Evolutionary conservation across 2,329 filamentous ascomycete genomes (phyloP).

Genomic region (Trichoderma atrobrunneum): DNA sequence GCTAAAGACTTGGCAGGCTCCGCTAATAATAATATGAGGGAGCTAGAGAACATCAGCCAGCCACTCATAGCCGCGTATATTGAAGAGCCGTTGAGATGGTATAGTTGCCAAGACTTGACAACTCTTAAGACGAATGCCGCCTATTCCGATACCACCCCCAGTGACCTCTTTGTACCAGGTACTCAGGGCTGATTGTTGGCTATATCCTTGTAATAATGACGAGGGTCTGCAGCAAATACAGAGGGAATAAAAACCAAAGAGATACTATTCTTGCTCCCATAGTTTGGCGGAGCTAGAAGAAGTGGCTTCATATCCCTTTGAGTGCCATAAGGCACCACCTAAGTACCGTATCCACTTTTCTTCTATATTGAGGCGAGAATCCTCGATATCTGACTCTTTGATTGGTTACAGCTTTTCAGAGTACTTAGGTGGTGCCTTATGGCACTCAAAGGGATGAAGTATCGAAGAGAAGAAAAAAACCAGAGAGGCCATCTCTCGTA

Average conservation of each 20-base stretch:
- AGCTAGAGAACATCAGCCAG: constrained; percentile 12
- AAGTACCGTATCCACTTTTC: no score
- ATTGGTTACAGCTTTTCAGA: no score
- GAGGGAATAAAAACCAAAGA: neutral
- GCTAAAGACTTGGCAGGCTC: constrained; percentile 12
- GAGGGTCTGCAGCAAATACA: neutral
- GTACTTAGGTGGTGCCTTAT: no score
- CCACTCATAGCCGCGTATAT: constrained; percentile 8
- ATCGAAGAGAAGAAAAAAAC: neutral
- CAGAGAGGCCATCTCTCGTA: neutral
- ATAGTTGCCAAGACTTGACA: constrained; percentile 14
- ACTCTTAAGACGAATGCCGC: constrained; percentile 7
- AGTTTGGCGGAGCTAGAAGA: neutral
- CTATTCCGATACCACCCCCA: neutral
- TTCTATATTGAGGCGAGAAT: no score
- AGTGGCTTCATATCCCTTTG: neutral
- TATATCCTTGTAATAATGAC: constrained; percentile 4
- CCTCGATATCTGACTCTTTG: no score
- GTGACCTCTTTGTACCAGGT: constrained; percentile 1
- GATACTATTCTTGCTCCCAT: neutral
- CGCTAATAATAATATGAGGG: neutral
- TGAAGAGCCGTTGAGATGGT: neutral
- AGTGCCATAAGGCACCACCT: no score
- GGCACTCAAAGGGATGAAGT: no score
- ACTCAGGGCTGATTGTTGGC: neutral